Conservation (phyloP, 2,329 filamentous ascomycete species). For the Eurotiales sp. region DNA sequence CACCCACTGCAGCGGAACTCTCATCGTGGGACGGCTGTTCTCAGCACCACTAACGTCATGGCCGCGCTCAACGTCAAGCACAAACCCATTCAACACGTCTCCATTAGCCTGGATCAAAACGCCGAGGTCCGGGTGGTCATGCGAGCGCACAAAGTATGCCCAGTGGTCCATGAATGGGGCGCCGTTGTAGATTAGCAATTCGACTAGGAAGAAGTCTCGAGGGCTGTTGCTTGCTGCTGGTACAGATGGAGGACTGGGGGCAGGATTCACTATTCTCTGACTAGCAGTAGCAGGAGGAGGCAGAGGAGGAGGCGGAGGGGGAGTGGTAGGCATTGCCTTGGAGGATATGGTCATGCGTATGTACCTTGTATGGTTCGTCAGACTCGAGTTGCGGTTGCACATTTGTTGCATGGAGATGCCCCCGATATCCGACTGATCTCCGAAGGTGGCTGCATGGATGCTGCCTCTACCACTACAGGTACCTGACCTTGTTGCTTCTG, state of each 20-base stretch:
- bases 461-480: too few relatives aligned
- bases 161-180: conserved; percentile 35
- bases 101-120: conserved; percentile 30
- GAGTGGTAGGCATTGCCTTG: background rate
- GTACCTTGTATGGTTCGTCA: too few relatives aligned
- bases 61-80: conserved; percentile 28
- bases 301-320: background rate
- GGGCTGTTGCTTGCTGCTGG: background rate
- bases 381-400: too few relatives aligned
- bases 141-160: conserved; percentile 29
- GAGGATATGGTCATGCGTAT: background rate
- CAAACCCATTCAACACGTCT: conserved; percentile 30
- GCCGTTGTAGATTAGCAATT: conserved; percentile 31
- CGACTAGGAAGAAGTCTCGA: conserved; percentile 22
- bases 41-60: conserved; percentile 19
- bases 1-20: conserved; percentile 31
- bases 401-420: too few relatives aligned
- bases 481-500: too few relatives aligned
- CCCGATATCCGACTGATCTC: too few relatives aligned
- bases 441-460: too few relatives aligned
- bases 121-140: conserved; percentile 18
- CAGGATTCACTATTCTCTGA: background rate
- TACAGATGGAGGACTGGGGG: background rate
- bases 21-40: conserved; percentile 19
- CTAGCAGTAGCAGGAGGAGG: background rate